Evolutionary conservation across 1,284 basidiomycete species (phyloP), one percentile per base, ranked within the genome.

Genomic region (Ustilago xerochloae): DNA sequence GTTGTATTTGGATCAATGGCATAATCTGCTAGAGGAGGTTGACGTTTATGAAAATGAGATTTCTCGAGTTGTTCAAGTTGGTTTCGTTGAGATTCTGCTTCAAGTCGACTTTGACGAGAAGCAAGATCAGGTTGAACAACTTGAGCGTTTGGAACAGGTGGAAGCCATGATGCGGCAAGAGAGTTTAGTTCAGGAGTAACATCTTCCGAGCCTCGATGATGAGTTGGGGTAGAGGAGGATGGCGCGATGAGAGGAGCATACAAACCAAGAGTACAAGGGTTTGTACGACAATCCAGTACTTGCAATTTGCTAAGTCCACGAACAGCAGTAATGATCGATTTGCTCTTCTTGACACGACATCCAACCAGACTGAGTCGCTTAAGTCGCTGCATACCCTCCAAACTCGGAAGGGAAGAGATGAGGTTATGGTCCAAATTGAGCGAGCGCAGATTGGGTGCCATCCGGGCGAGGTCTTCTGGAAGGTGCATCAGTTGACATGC

Each of bases 401-500:
- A 57, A 13, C 58, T 45, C 3, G 82, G 82, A 4, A 83, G 62
- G 8, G 60, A 58, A 1, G 76, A 59, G 43, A 84, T 67, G 33
- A 74, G 69, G 39, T 83, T 84, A 74, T 84, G 78, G 51, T 84
- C 82, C 39, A 81, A 38, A 86, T 98, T 98, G 83, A 99, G 87
- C 64, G 92, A 91, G 62, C 94, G 91, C 77, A 99, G 86, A 85
- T 97, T 97, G 24, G 96, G 96, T 47, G 91, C 87, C 50, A 92
- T 85, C 38, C 83, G 81, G 35, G 89, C 88, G 65, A 98, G 87
- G 36, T 90, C 88, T 57, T 86, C 77, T 4, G 96, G 94, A 57
- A 97, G 88, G 45, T 83, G 81, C 28, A 90, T 90, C 61, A 99
- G 87, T 66, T 93, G 90, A 85, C 97, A 99, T 46, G 90, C 93